Evolutionary conservation across 352 stramenopile species (phyloP), one percentile per base, ranked within the genome.

Genomic region (Nannochloropsis limnetica): DNA sequence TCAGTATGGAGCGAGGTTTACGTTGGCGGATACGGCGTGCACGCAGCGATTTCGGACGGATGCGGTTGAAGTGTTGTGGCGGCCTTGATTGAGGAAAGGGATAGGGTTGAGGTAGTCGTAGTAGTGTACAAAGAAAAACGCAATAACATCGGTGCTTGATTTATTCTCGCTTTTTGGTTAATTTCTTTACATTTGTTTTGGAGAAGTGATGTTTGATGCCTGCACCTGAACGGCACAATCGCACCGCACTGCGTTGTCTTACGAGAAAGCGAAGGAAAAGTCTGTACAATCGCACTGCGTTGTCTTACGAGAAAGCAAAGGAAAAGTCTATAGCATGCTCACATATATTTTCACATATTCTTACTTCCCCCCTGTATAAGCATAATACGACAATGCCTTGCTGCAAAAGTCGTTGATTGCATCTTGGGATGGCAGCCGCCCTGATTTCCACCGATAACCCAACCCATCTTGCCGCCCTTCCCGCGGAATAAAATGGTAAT

Each of bases 1-100:
- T 83, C 94, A 98, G 87, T 95, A 97, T 87, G 94, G 95, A 45
- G 88, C 91, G 15, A 89, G 87, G 3, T 98, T 95, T 4, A 85
- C 91, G 2, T 81, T 99, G 28, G 84, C 93, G 23, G 96, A 99
- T 2, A 93, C 92, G 45, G 93, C 90, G 0, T 97, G 92, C 85
- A 97, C 94, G n/a, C 94, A 98, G 87, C 88, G 94, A 83, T 99
- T 97, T 89, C 91, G 97, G 28, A 99, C 97, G 6, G 97, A 99
- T 88, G 94, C 98, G 83, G 94, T 99, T 0, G 86, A 95, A 43
- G 91, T 97, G n/a, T 92, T 98, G 68, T 99, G 96, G 96, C 91
- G 96, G 29, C 84, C 86, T 37, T 82, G 29, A 82, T n/a, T n/a
- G n/a, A n/a, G n/a, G n/a, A n/a, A 49, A 49, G 37, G 37, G 17